Evolutionary conservation across 83 land plant genomes (phyloP).

Genomic region (Picea abies): DNA sequence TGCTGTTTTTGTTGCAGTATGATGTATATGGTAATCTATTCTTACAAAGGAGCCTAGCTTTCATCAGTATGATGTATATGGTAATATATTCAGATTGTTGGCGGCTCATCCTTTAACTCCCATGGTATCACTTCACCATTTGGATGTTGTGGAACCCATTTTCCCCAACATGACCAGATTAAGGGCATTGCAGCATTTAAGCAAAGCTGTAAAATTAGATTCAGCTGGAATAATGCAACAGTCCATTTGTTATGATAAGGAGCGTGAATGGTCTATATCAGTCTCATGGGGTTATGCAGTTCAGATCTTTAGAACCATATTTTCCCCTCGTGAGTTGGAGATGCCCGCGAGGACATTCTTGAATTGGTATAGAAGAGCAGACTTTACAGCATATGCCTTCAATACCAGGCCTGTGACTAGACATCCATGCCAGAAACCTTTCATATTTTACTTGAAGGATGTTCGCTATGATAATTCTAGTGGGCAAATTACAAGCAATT

Average conservation of each 20-base stretch:
- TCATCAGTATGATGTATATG: slow-evolving; percentile 68
- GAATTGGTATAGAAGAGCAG: slow-evolving; percentile 62
- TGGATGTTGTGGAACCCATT: slow-evolving; percentile 68
- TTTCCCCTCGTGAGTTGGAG: slow-evolving; percentile 72
- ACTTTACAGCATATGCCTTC: slow-evolving; percentile 58
- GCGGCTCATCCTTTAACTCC: slow-evolving; percentile 85
- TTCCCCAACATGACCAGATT: slow-evolving; percentile 48
- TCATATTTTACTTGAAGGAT: slow-evolving; percentile 33
- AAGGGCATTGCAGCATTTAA: slow-evolving; percentile 35
- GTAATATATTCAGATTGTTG: slow-evolving; percentile 61
- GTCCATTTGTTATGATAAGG: slow-evolving; percentile 70
- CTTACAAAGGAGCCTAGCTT: too few relatives aligned
- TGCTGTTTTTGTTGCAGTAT: slow-evolving; percentile 40
- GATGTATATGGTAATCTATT: slow-evolving; percentile 67
- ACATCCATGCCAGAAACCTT: slow-evolving; percentile 61
- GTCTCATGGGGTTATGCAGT: slow-evolving; percentile 74
- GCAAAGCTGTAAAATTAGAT: slow-evolving; percentile 43
- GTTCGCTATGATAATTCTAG: slow-evolving; percentile 19
- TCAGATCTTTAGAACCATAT: slow-evolving; percentile 51
- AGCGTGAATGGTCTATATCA: slow-evolving; percentile 50
- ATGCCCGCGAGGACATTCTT: slow-evolving; percentile 64
- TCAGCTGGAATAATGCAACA: slow-evolving; percentile 76
- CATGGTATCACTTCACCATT: slow-evolving; percentile 74
- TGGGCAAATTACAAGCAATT: slow-evolving; percentile 30
- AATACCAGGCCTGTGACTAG: slow-evolving; percentile 58